Conservation (phyloP, 345 rosid genomes). For the Salix koriyanagi region DNA sequence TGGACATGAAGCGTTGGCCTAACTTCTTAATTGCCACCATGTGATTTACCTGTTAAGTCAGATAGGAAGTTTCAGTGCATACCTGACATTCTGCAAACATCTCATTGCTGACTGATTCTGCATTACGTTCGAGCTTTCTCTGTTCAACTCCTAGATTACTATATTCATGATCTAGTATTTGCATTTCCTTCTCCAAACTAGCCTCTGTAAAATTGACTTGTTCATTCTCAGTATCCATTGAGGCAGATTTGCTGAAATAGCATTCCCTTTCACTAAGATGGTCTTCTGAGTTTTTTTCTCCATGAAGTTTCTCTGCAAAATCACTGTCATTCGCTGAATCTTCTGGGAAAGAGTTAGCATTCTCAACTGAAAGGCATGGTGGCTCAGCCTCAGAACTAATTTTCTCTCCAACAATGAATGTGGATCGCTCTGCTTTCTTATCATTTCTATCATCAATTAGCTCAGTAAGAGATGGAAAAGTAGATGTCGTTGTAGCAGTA, state of each 20-base stretch:
- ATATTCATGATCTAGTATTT: constrained; percentile 49
- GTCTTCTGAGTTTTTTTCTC: constrained; percentile 26
- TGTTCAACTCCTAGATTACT: constrained; percentile 67
- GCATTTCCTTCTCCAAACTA: constrained; percentile 72
- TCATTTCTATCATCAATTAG: constrained; percentile 24
- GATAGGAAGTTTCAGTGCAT: constrained; percentile 6
- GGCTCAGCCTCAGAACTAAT: constrained; percentile 22
- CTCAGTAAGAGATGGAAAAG: constrained; percentile 18
- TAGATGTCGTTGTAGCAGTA: constrained; percentile 24
- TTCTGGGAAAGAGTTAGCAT: constrained; percentile 22
- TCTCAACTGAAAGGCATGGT: constrained; percentile 21
- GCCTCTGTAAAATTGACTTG: constrained; percentile 42
- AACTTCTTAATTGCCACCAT: not conserved
- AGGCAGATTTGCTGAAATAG: constrained; percentile 19
- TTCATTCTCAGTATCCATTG: constrained; percentile 20
- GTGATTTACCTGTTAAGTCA: not conserved
- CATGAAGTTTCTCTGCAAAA: constrained; percentile 26
- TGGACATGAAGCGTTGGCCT: not conserved
- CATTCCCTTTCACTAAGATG: constrained; percentile 10
- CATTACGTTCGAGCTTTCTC: constrained; percentile 84
- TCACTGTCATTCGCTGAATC: constrained; percentile 21
- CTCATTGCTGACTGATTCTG: constrained; percentile 90
- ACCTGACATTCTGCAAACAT: constrained; percentile 98
- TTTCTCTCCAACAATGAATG: constrained; percentile 17
- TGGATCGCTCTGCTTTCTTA: constrained; percentile 23